Conservation (phyloP, 306 rosid genomes). For the Fragaria ananassa region DNA sequence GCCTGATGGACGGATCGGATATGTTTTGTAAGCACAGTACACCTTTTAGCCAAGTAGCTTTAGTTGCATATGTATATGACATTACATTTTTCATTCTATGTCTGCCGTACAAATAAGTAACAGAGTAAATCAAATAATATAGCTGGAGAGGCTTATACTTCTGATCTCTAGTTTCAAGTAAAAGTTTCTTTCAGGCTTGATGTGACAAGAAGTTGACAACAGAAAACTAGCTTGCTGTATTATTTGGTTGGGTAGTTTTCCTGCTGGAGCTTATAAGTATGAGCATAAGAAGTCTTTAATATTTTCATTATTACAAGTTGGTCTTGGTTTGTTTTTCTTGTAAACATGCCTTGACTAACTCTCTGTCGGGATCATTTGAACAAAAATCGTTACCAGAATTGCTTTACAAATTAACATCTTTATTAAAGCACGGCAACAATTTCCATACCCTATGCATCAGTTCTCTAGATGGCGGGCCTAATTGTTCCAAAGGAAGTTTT, state of each 20-base stretch:
- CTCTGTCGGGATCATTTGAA: not conserved
- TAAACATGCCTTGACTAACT: not conserved
- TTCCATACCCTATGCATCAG: no score
- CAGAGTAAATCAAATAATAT: not conserved
- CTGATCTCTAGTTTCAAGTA: not conserved
- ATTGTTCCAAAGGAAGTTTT: not conserved
- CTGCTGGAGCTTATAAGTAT: not conserved
- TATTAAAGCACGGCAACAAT: not conserved
- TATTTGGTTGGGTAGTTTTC: not conserved
- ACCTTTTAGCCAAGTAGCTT: not conserved
- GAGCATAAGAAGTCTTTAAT: not conserved
- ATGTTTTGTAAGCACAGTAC: slow-evolving; percentile 74
- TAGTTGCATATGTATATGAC: not conserved
- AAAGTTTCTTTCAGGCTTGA: not conserved
- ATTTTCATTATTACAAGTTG: not conserved
- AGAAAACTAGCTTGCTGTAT: not conserved
- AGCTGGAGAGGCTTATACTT: not conserved
- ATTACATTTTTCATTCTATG: slow-evolving; percentile 1
- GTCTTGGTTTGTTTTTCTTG: not conserved
- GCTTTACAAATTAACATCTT: not conserved
- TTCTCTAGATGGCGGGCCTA: not conserved
- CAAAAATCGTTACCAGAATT: not conserved
- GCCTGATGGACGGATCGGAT: slow-evolving; percentile 90
- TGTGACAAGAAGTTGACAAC: not conserved
- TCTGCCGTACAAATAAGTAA: not conserved